A percentile compares a stretch with the other conserved stretches of the same genome.
Evolutionary conservation across 768 basidiomycete species (phyloP).

Genomic region (Rhodocollybia butyracea): DNA sequence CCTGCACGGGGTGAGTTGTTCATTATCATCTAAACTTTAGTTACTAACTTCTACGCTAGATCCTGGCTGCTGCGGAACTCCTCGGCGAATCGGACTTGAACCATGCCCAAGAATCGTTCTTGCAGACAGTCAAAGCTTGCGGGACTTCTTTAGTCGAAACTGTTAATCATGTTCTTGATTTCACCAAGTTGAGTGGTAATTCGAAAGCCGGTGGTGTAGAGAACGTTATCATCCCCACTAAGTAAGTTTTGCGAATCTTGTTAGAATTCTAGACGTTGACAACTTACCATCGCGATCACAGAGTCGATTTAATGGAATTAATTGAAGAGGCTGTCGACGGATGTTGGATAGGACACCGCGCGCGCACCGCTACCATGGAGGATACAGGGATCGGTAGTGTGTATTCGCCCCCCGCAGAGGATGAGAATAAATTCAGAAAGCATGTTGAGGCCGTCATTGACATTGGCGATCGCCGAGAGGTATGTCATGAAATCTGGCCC

Average conservation of each 20-base stretch:
- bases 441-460: slow-evolving; percentile 89
- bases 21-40: neutral
- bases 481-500: slow-evolving; percentile 24
- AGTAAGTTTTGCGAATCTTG: slow-evolving; percentile 37
- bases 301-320: slow-evolving; percentile 75
- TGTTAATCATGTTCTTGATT: slow-evolving; percentile 95
- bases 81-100: slow-evolving; percentile 80
- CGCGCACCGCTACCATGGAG: slow-evolving; percentile 64
- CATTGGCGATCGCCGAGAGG: slow-evolving; percentile 68
- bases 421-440: slow-evolving; percentile 37
- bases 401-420: slow-evolving; percentile 79
- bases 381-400: slow-evolving; percentile 89
- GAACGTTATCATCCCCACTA: slow-evolving; percentile 66
- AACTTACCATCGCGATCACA: slow-evolving; percentile 12
- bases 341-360: slow-evolving; percentile 90
- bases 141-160: slow-evolving; percentile 96
- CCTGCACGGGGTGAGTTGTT: slow-evolving; percentile 68
- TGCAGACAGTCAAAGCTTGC: slow-evolving; percentile 92
- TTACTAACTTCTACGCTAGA: slow-evolving; percentile 38
- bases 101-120: slow-evolving; percentile 78
- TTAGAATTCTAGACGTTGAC: slow-evolving; percentile 18
- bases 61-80: slow-evolving; percentile 90
- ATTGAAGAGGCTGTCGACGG: slow-evolving; percentile 91
- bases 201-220: slow-evolving; percentile 75
- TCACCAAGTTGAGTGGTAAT: slow-evolving; percentile 90